A percentile compares a stretch with the other conserved stretches of the same genome.
phyloP scores from a whole-genome alignment of 2,329 filamentous ascomycete genomes.

The Massarina eburnea region DNA sequence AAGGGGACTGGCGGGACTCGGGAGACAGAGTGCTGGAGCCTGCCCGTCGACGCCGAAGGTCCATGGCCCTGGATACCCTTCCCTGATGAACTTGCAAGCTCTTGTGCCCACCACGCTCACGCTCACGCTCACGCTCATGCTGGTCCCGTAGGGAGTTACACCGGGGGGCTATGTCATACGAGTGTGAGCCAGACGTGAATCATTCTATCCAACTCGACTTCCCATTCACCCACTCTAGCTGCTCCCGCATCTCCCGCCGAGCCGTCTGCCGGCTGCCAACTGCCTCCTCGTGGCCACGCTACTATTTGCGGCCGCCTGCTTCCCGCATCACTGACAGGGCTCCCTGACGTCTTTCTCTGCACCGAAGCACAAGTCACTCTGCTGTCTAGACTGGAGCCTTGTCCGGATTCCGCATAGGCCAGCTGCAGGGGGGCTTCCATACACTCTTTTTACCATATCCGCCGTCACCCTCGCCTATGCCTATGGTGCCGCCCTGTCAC shows the following conservation, averaged over 20 bases:
- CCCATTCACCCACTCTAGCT: neutral
- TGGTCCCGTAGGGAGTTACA: constrained; percentile 39
- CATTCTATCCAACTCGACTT: constrained; percentile 32
- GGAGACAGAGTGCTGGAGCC: constrained; percentile 18
- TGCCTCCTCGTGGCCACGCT: constrained; percentile 36
- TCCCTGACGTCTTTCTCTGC: constrained; percentile 33
- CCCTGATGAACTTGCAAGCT: too few relatives aligned
- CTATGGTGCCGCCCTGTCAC: constrained; percentile 22
- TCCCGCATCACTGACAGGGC: constrained; percentile 29
- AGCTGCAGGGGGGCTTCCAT: constrained; percentile 32
- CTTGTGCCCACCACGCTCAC: too few relatives aligned
- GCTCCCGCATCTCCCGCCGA: constrained; percentile 24
- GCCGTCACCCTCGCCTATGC: constrained; percentile 36
- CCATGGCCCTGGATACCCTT: constrained; percentile 32
- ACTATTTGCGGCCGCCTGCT: constrained; percentile 37
- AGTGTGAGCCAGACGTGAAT: constrained; percentile 37
- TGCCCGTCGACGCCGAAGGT: constrained; percentile 22
- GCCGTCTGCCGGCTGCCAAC: constrained; percentile 37
- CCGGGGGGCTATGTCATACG: constrained; percentile 44
- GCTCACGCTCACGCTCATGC: too few relatives aligned
- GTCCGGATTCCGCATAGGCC: constrained; percentile 40
- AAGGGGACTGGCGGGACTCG: constrained; percentile 14
- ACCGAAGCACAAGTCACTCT: constrained; percentile 41
- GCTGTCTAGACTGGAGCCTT: constrained; percentile 36
- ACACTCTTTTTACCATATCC: constrained; percentile 30